These are phyloP conservation scores for Phytophthora melonis DNA, from an alignment of 352 stramenopile species.

Conservation along the genomic window DNA sequence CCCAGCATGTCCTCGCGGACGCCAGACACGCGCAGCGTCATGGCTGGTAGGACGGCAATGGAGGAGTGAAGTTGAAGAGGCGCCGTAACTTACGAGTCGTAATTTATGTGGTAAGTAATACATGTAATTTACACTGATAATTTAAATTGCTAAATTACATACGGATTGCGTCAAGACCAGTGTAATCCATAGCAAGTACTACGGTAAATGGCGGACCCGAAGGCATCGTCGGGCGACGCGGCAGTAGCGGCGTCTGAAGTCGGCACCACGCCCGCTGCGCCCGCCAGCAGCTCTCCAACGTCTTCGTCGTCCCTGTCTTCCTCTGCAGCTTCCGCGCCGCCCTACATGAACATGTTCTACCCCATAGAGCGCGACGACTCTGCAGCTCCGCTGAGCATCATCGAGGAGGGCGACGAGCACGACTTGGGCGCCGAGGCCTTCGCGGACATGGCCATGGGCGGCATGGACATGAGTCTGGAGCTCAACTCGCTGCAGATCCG, in stretches of 20 bases:
- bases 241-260: background rate
- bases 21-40: slow-evolving; percentile 30
- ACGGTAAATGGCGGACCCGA: background rate
- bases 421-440: slow-evolving; percentile 65
- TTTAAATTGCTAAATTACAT: too few relatives aligned
- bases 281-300: background rate
- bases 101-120: background rate
- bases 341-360: slow-evolving; percentile 30
- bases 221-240: background rate
- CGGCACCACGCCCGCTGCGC: too few relatives aligned
- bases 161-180: too few relatives aligned
- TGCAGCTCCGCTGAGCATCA: slow-evolving; percentile 3
- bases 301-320: background rate
- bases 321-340: background rate
- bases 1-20: slow-evolving; percentile 46
- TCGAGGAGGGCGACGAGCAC: slow-evolving; percentile 58
- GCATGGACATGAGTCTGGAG: slow-evolving; percentile 71
- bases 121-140: too few relatives aligned
- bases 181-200: background rate
- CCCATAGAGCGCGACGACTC: slow-evolving; percentile 37
- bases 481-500: slow-evolving; percentile 67
- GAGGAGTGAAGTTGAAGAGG: background rate
- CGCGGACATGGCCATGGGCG: slow-evolving; percentile 62
- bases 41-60: background rate
- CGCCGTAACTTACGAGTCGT: background rate